These are phyloP conservation scores for Hypoxylon rubiginosum DNA, from an alignment of 2,329 filamentous ascomycete genomes.

Conservation along the genomic window DNA sequence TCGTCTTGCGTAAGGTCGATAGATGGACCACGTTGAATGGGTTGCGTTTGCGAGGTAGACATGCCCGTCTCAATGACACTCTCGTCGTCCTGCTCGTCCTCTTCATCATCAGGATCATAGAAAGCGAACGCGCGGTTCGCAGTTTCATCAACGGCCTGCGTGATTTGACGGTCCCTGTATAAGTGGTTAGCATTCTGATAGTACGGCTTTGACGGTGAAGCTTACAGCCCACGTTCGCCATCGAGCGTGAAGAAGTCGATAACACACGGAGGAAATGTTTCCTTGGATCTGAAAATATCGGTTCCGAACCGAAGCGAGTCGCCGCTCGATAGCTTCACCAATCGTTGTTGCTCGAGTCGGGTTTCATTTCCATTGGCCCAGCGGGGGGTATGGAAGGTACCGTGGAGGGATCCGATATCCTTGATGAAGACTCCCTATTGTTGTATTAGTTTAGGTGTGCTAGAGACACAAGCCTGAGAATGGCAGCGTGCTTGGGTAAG, in stretches of 20 bases:
- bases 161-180: constrained; percentile 13
- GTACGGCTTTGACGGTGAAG: background rate
- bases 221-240: constrained; percentile 46
- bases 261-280: constrained; percentile 56
- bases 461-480: background rate
- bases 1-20: constrained; percentile 46
- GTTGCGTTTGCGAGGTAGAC: background rate
- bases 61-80: constrained; percentile 33
- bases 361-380: constrained; percentile 40
- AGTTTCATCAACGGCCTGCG: constrained; percentile 19
- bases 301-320: constrained; percentile 58
- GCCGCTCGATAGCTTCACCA: constrained; percentile 49
- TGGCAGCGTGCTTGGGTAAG: background rate
- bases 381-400: constrained; percentile 61
- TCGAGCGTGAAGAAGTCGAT: constrained; percentile 53
- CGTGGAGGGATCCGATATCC: constrained; percentile 66
- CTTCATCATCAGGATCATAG: constrained; percentile 59
- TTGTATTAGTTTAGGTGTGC: constrained; percentile 38
- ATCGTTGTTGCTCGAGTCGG: constrained; percentile 40
- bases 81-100: constrained; percentile 42
- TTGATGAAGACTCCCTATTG: constrained; percentile 60
- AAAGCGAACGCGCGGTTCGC: constrained; percentile 56
- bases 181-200: constrained; percentile 22
- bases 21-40: constrained; percentile 11
- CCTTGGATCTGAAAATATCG: constrained; percentile 54